Conservation (phyloP, 139 green algal species). For the Chlamydomonas applanata region DNA sequence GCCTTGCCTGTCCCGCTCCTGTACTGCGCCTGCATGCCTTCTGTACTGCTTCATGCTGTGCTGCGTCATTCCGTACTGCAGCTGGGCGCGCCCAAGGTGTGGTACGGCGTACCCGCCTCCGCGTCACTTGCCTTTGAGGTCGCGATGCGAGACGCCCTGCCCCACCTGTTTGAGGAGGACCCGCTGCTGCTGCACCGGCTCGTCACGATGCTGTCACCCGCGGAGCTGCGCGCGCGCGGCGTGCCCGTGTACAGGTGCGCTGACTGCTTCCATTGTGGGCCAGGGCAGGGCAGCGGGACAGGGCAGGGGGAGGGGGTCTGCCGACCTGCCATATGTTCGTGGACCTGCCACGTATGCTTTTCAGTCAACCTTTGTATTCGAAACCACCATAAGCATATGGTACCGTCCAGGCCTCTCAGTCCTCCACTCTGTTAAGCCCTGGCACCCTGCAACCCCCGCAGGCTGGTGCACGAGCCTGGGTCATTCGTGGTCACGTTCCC, state of each 20-base stretch:
- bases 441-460: slow-evolving; percentile 19
- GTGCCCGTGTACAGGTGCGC: slow-evolving; percentile 75
- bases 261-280: background rate
- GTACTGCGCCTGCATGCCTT: too few relatives aligned
- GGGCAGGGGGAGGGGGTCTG: too few relatives aligned
- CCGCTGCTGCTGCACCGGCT: slow-evolving; percentile 82
- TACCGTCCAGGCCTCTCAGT: too few relatives aligned
- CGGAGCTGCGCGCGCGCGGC: slow-evolving; percentile 50
- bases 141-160: slow-evolving; percentile 65
- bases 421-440: background rate
- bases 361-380: too few relatives aligned
- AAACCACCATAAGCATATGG: too few relatives aligned
- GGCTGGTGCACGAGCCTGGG: slow-evolving; percentile 72
- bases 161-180: slow-evolving; percentile 69
- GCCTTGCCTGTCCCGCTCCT: too few relatives aligned
- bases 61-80: background rate
- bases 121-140: slow-evolving; percentile 68
- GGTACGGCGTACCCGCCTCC: slow-evolving; percentile 78
- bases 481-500: slow-evolving; percentile 93
- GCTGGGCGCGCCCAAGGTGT: slow-evolving; percentile 34
- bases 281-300: too few relatives aligned
- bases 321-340: too few relatives aligned
- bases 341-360: too few relatives aligned
- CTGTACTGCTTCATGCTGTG: too few relatives aligned
- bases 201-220: slow-evolving; percentile 80